Evolutionary conservation across 495 filamentous ascomycete genomes (phyloP).

Genomic region (Neurospora sp.): DNA sequence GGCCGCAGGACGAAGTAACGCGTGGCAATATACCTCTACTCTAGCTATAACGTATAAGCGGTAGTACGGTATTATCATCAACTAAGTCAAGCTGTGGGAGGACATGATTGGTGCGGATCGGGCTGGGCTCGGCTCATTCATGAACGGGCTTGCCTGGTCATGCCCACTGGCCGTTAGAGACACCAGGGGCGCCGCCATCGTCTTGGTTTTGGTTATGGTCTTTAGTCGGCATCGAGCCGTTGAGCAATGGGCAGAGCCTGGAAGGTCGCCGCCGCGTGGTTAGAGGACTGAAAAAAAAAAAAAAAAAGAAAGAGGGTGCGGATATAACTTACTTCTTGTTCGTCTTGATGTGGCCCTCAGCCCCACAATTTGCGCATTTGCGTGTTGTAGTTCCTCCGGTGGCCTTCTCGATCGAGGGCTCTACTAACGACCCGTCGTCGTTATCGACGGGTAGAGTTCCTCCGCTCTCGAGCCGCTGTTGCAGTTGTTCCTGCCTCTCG

Average conservation of each 20-base stretch:
- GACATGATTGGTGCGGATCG: no score
- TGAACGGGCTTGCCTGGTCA: no score
- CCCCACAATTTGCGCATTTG: conserved; percentile 94
- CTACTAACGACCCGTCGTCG: conserved; percentile 36
- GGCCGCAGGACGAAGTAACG: no score
- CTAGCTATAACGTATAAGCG: no score
- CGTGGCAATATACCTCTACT: no score
- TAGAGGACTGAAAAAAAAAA: conserved; percentile 15
- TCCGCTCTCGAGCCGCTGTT: conserved; percentile 28
- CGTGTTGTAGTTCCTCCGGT: conserved; percentile 67
- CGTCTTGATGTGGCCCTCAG: conserved; percentile 94
- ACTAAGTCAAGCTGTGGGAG: no score
- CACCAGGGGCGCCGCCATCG: conserved; percentile 31
- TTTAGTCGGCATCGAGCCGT: conserved; percentile 62
- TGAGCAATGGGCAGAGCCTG: conserved; percentile 77
- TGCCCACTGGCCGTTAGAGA: conserved; percentile 9
- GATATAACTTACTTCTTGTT: conserved; percentile 71
- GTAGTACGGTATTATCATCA: no score
- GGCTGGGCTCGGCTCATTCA: no score
- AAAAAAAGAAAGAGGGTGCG: not conserved
- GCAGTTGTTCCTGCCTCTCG: conserved; percentile 7
- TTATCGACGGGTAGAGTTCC: conserved; percentile 20
- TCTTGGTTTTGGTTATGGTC: conserved; percentile 47
- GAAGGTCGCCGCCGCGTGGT: conserved; percentile 7
- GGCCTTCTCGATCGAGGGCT: conserved; percentile 38